Evolutionary conservation across 2,329 filamentous ascomycete species (phyloP).

Genomic region (Fusarium beomiforme): DNA sequence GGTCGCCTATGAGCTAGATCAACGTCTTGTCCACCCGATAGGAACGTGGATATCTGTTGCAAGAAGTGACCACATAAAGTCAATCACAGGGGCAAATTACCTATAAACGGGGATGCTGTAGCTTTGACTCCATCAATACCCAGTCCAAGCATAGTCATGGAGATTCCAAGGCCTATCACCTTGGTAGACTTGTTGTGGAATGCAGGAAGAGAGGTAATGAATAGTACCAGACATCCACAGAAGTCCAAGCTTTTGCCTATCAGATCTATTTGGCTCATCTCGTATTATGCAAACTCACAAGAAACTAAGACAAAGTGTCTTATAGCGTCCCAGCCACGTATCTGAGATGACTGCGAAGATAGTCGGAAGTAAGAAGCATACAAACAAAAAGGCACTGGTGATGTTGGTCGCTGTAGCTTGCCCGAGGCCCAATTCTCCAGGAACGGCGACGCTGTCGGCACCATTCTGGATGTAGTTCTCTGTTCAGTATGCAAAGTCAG

Average conservation of each 20-base stretch:
- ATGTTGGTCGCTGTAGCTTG: neutral
- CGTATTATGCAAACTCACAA: neutral
- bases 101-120: neutral
- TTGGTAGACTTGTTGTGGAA: neutral
- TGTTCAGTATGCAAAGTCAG: neutral
- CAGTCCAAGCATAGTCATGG: neutral
- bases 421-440: neutral
- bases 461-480: neutral
- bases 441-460: neutral
- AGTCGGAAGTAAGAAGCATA: neutral
- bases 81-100: neutral
- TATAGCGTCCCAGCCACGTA: neutral
- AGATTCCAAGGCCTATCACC: neutral
- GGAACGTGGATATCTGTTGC: too few species aligned
- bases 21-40: neutral
- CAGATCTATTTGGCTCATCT: neutral
- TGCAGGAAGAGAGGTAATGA: neutral
- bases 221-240: neutral
- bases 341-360: neutral
- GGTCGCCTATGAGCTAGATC: neutral
- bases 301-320: neutral
- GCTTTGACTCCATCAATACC: neutral
- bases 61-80: too few species aligned
- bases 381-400: neutral
- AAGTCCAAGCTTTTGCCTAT: neutral